Evolutionary conservation across 2,329 filamentous ascomycete species (phyloP), one percentile per base, ranked within the genome.

Genomic region (Fusarium torulosum): DNA sequence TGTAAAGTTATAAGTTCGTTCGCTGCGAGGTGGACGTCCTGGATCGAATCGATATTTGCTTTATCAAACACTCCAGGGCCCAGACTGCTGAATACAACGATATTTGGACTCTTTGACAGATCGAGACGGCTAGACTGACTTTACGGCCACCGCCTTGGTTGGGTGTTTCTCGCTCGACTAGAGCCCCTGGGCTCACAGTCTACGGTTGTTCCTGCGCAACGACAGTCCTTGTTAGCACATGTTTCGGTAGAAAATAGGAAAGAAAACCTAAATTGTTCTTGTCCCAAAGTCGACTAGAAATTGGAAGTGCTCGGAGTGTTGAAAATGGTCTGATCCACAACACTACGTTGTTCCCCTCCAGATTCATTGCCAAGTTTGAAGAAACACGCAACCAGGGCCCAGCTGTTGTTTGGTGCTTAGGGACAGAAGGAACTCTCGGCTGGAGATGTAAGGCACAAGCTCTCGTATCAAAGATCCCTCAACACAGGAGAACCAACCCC

Each of bases 1-100:
- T 51, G 5, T 46, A 21, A 17, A 17, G n/a, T 55, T 53, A 35
- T 59, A 14, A 14, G 27, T 37, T 65, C 49, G 63, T 41, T 64
- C 38, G 64, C 17, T 10, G 23, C n/a, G 15, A 31, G 13, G 14
- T 43, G 25, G 29, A 35, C 17, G 14, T 50, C 21, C 13, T 7
- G 23, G 15, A 29, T 67, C 31, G 58, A 17, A 17, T 50, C 27
- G 27, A 25, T 6, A 31, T 42, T 15, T 47, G 17, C 47, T 20
- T 47, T 46, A 46, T 47, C 49, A 60, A 52, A 47, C 25, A 29
- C 23, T 21, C 10, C 17, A 31, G 20, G 21, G 21, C 9, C 13
- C 33, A 17, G 17, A 19, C 23, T 17, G 31, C 20, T 25, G 27
- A 14, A n/a, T 23, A 14, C 29, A 37, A 51, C 27, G 15, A 38